A percentile compares a stretch with the other conserved stretches of the same genome.
phyloP scores from a whole-genome alignment of 306 rosid genomes.

The Malus asiatica region DNA sequence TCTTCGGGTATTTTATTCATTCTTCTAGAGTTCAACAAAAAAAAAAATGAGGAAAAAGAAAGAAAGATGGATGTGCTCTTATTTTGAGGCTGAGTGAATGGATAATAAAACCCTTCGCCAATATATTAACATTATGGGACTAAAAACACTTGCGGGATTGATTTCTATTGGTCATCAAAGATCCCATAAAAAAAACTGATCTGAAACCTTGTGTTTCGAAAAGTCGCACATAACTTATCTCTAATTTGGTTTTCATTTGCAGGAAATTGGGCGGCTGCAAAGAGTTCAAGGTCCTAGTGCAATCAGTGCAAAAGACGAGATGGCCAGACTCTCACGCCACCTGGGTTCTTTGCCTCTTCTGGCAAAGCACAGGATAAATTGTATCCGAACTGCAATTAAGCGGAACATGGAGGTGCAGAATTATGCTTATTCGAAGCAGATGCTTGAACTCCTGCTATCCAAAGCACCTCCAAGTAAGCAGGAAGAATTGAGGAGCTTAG shows the following conservation, averaged over 20 bases:
- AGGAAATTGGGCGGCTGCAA: constrained; percentile 96
- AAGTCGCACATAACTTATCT: not conserved
- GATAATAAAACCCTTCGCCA: not conserved
- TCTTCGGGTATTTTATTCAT: constrained; percentile 28
- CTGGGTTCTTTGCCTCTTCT: constrained; percentile 93
- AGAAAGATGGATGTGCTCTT: not conserved
- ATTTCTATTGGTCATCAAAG: not conserved
- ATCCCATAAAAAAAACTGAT: not conserved
- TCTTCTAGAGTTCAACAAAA: constrained; percentile 12
- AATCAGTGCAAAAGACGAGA: constrained; percentile 94
- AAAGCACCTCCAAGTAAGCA: constrained; percentile 91
- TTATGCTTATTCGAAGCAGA: constrained; percentile 81
- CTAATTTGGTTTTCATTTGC: constrained; percentile 16
- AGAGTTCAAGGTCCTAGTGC: constrained; percentile 87
- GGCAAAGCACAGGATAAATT: constrained; percentile 89
- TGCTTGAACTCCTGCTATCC: constrained; percentile 83
- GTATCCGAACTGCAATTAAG: constrained; percentile 93
- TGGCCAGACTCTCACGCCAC: constrained; percentile 96
- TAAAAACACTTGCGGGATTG: not conserved
- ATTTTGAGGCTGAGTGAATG: constrained; percentile 6
- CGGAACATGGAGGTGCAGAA: constrained; percentile 97
- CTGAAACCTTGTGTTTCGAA: not conserved
- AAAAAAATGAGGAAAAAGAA: not conserved
- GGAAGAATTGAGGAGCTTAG: constrained; percentile 81
- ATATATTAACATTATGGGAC: not conserved